phyloP scores from a whole-genome alignment of 306 rosid species.

The Arachis hypogaea region DNA sequence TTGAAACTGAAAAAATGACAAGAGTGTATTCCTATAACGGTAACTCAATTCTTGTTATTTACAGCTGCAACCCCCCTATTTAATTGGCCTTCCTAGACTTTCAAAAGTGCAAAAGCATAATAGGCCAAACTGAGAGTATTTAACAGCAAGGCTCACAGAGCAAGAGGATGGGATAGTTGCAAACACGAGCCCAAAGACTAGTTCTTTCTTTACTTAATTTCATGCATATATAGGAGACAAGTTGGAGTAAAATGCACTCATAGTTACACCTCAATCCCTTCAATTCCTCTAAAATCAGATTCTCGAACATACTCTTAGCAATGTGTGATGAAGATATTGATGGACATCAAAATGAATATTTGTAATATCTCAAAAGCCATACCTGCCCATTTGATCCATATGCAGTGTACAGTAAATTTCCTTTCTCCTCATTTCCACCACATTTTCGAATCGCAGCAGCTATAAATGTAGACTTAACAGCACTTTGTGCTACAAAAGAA shows the following conservation, averaged over 20 bases:
- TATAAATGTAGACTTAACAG: constrained; percentile 73
- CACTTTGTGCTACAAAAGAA: constrained; percentile 75
- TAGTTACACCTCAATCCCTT: no score
- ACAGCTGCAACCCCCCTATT: no score
- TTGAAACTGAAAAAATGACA: no score
- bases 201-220: background rate
- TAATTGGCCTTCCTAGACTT: no score
- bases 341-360: background rate
- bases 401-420: constrained; percentile 70
- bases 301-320: background rate
- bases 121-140: constrained; percentile 3
- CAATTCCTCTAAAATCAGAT: no score
- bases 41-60: no score
- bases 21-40: no score
- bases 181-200: background rate
- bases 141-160: background rate
- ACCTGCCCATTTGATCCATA: constrained; percentile 98
- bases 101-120: constrained; percentile 1
- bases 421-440: constrained; percentile 96
- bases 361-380: constrained; percentile 29
- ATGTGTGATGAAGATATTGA: constrained; percentile 19
- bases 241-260: no score
- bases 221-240: no score
- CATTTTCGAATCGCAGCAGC: constrained; percentile 90
- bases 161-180: background rate